Percentiles rank a stretch among this genome's conserved stretches.
These are phyloP conservation scores for Sclerotinia minor DNA, from an alignment of 2,329 filamentous ascomycete species.

Conservation along the genomic window DNA sequence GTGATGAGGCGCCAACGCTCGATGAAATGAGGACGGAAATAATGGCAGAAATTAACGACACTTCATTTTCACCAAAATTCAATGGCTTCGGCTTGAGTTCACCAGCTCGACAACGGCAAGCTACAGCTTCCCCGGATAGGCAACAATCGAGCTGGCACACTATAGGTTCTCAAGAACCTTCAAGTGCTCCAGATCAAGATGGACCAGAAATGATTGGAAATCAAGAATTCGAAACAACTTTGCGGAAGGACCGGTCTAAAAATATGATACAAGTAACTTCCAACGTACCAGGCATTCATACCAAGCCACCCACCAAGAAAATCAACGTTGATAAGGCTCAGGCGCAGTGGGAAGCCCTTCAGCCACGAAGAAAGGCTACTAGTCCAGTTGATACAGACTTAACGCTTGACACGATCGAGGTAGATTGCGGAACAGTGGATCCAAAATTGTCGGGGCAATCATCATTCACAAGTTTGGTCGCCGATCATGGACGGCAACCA, in stretches of 20 bases:
- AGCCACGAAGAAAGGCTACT: constrained; percentile 21
- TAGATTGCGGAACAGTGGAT: constrained; percentile 27
- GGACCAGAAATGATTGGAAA: neutral
- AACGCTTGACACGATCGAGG: constrained; percentile 15
- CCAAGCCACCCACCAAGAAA: constrained; percentile 5
- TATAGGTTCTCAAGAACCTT: constrained; percentile 23
- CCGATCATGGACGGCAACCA: constrained; percentile 52
- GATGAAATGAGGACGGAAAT: constrained; percentile 34
- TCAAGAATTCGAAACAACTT: neutral
- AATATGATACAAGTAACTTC: neutral
- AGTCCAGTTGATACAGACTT: constrained; percentile 4
- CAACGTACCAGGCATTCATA: neutral
- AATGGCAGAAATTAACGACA: constrained; percentile 28
- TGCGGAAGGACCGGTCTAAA: neutral
- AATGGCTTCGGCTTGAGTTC: constrained; percentile 40
- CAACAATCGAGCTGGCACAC: constrained; percentile 36
- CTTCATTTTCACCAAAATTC: constrained; percentile 39
- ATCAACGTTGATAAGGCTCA: constrained; percentile 28
- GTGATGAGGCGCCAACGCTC: constrained; percentile 33
- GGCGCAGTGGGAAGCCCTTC: constrained; percentile 30
- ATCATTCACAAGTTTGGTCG: constrained; percentile 47
- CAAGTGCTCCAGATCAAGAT: constrained; percentile 9
- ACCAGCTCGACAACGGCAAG: constrained; percentile 13
- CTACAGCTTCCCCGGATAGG: constrained; percentile 21
- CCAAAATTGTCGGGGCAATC: constrained; percentile 41